Conservation (phyloP, 768 basidiomycete genomes). For the Suillus fuscotomentosus region DNA sequence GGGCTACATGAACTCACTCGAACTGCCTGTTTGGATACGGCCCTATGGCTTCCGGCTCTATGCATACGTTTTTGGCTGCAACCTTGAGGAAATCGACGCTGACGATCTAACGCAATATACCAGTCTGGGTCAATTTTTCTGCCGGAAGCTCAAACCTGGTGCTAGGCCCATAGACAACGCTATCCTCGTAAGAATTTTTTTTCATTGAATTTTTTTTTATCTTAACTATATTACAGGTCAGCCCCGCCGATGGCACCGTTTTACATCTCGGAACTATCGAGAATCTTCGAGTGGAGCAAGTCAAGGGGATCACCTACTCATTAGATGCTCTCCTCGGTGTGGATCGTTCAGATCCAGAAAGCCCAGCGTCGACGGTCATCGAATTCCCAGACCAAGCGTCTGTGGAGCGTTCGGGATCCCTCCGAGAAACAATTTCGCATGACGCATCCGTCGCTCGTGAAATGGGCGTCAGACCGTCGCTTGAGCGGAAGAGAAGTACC, state of each 20-base stretch:
- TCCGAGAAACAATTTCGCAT: constrained; percentile 59
- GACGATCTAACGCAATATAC: constrained; percentile 75
- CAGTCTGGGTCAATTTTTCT: constrained; percentile 95
- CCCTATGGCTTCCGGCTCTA: constrained; percentile 87
- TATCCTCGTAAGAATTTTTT: constrained; percentile 52
- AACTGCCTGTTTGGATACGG: constrained; percentile 94
- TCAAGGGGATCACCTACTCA: constrained; percentile 97
- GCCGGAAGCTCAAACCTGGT: constrained; percentile 81
- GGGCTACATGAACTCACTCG: constrained; percentile 93
- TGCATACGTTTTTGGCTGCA: constrained; percentile 86
- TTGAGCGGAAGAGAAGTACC: constrained; percentile 33
- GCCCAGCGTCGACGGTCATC: constrained; percentile 40
- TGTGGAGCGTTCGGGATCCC: constrained; percentile 52
- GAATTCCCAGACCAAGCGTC: constrained; percentile 57
- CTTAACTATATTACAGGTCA: constrained; percentile 51
- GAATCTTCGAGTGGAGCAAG: constrained; percentile 84
- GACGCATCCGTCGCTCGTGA: constrained; percentile 71
- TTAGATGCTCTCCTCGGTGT: constrained; percentile 90
- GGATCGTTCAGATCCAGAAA: constrained; percentile 45
- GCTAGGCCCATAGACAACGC: constrained; percentile 77
- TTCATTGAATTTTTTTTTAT: background rate
- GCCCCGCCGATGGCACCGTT: constrained; percentile 91
- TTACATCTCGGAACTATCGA: constrained; percentile 89
- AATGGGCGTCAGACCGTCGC: constrained; percentile 50
- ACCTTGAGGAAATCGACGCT: constrained; percentile 87